These are phyloP conservation scores for Cavenderia fasciculata DNA, from an alignment of 78 protist genomes.

Conservation along the genomic window DNA sequence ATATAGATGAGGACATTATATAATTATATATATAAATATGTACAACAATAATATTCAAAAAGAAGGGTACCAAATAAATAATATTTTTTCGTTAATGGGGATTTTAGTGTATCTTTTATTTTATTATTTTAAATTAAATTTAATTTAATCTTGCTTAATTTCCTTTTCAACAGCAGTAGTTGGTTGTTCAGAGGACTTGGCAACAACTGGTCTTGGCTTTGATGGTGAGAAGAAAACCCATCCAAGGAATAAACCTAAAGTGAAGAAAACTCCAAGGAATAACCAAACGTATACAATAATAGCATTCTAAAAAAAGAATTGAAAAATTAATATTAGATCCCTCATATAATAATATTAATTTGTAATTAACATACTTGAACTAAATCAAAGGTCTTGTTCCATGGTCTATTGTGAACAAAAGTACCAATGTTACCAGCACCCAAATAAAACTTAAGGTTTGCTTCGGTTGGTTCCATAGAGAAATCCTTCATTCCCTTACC, in stretches of 20 bases:
- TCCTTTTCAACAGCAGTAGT: too few relatives aligned
- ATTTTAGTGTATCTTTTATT: too few relatives aligned
- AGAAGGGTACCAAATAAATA: too few relatives aligned
- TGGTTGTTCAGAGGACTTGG: too few relatives aligned
- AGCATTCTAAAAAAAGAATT: not conserved
- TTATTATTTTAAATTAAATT: too few relatives aligned
- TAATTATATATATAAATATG: too few relatives aligned
- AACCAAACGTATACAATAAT: constrained; percentile 44
- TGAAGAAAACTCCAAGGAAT: constrained; percentile 19
- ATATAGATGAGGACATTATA: too few relatives aligned
- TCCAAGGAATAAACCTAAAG: constrained; percentile 34
- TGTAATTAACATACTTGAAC: constrained; percentile 4
- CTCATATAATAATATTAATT: not conserved
- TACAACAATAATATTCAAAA: too few relatives aligned
- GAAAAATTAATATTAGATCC: not conserved
- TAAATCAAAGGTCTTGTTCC: constrained; percentile 5
- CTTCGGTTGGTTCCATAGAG: constrained; percentile 24
- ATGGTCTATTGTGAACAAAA: constrained; percentile 2
- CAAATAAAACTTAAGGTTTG: constrained; percentile 1
- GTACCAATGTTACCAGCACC: not conserved
- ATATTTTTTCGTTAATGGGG: too few relatives aligned
- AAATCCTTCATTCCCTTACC: not conserved
- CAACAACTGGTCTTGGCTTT: too few relatives aligned
- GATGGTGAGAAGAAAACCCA: constrained; percentile 32
- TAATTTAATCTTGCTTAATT: too few relatives aligned